These are phyloP conservation scores for Clathrus columnatus DNA, from an alignment of 768 basidiomycete species.

Conservation along the genomic window DNA sequence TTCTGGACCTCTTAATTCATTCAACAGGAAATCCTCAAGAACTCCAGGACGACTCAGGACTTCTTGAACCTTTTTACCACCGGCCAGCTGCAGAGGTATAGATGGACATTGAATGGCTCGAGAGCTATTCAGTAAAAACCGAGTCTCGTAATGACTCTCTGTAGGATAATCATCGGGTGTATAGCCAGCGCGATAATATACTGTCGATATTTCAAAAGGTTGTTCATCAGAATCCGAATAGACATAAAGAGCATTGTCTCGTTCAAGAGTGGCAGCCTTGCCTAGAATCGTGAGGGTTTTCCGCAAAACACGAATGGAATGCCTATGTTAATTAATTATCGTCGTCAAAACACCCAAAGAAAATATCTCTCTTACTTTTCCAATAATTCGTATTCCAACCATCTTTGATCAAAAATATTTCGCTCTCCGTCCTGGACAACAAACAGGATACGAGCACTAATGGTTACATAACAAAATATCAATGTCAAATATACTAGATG, in stretches of 20 bases:
- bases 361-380: constrained; percentile 47
- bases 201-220: constrained; percentile 65
- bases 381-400: constrained; percentile 79
- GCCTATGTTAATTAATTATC: constrained; percentile 30
- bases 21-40: constrained; percentile 61
- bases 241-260: constrained; percentile 17
- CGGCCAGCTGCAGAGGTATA: constrained; percentile 87
- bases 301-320: constrained; percentile 65
- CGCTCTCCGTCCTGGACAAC: constrained; percentile 85
- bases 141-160: constrained; percentile 54
- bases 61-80: constrained; percentile 93
- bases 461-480: too few species aligned
- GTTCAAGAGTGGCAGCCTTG: constrained; percentile 44
- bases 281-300: constrained; percentile 69
- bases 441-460: constrained; percentile 60
- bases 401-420: constrained; percentile 91
- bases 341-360: not conserved
- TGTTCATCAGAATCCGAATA: constrained; percentile 25
- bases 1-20: constrained; percentile 26
- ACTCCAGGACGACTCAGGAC: constrained; percentile 66
- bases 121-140: constrained; percentile 72
- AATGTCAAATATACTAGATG: too few species aligned
- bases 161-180: constrained; percentile 73
- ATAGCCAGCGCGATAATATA: constrained; percentile 91
- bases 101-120: constrained; percentile 89